phyloP scores from a whole-genome alignment of 2,329 filamentous ascomycete genomes.

The Phyllosticta citriasiana region DNA sequence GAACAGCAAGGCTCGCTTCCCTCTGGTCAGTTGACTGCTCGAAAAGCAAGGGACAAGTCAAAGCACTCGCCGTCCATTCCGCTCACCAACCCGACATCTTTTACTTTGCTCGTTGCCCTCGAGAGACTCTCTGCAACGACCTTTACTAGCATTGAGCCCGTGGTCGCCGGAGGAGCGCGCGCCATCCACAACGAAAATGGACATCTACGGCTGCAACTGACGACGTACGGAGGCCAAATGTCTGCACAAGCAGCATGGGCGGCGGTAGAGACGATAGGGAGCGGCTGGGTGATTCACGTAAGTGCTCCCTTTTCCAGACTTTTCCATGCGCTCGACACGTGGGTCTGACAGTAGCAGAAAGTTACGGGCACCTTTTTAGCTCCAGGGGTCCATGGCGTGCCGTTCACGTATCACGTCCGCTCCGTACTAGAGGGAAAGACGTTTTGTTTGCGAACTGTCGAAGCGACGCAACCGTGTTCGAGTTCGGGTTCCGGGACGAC shows the following conservation, averaged over 20 bases:
- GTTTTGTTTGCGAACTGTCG: too few species aligned
- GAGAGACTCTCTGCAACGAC: background rate
- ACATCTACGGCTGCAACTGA: background rate
- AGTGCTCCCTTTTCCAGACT: slow-evolving; percentile 11
- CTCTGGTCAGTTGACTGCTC: background rate
- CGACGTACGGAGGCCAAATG: slow-evolving; percentile 48
- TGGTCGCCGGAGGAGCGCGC: background rate
- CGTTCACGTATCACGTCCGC: too few species aligned
- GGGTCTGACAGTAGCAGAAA: too few species aligned
- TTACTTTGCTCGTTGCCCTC: background rate
- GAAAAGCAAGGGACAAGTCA: too few species aligned
- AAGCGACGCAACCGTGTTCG: too few species aligned
- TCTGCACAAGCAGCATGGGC: slow-evolving; percentile 48
- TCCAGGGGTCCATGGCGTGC: too few species aligned
- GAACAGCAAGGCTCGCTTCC: background rate
- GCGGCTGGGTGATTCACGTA: slow-evolving; percentile 44
- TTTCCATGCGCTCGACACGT: too few species aligned
- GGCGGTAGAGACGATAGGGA: slow-evolving; percentile 42
- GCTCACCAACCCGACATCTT: background rate
- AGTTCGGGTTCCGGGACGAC: too few species aligned
- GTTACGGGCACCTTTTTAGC: too few species aligned
- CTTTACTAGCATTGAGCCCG: background rate
- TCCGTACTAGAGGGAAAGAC: too few species aligned
- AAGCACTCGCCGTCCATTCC: background rate
- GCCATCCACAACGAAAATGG: background rate